Conservation (phyloP, 1,139 yeast species). For the Oligophagozyma castellii region DNA sequence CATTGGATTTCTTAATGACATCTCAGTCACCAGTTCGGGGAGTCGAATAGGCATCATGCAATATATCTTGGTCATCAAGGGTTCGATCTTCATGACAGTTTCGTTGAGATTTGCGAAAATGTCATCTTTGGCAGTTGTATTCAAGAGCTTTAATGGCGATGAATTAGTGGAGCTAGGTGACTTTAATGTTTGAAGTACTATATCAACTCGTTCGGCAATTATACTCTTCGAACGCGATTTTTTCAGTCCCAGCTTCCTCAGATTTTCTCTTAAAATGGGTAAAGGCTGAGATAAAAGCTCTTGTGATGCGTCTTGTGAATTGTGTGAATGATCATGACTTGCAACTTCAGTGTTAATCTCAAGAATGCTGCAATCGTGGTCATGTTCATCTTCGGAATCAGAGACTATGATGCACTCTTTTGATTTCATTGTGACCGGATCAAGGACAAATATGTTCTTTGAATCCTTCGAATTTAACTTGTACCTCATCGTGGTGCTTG, state of each 20-base stretch:
- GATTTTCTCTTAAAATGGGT: conserved; percentile 11
- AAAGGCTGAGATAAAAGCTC: background rate
- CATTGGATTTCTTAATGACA: conserved; percentile 16
- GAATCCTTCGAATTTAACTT: background rate
- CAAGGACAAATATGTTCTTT: background rate
- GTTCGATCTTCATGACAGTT: conserved; percentile 11
- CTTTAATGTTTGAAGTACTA: conserved; percentile 15
- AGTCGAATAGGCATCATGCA: conserved; percentile 19
- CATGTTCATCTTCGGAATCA: conserved; percentile 8
- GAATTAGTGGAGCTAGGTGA: background rate
- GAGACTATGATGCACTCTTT: conserved; percentile 4
- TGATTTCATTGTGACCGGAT: conserved; percentile 1
- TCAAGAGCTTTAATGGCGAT: background rate
- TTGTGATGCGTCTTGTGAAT: background rate
- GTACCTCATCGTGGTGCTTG: background rate
- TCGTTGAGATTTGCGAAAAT: conserved; percentile 13
- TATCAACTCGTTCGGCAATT: conserved; percentile 17
- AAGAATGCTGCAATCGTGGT: conserved; percentile 2
- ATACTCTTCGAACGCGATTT: conserved; percentile 16
- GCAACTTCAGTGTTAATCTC: conserved; percentile 3
- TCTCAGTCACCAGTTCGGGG: conserved; percentile 9
- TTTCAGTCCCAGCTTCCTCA: conserved; percentile 19
- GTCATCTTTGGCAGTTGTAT: conserved; percentile 6
- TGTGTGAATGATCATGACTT: background rate
- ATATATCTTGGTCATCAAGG: conserved; percentile 15